Conservation (phyloP, 192 early-diverging fungal genomes). For the Coemansia sp. region DNA sequence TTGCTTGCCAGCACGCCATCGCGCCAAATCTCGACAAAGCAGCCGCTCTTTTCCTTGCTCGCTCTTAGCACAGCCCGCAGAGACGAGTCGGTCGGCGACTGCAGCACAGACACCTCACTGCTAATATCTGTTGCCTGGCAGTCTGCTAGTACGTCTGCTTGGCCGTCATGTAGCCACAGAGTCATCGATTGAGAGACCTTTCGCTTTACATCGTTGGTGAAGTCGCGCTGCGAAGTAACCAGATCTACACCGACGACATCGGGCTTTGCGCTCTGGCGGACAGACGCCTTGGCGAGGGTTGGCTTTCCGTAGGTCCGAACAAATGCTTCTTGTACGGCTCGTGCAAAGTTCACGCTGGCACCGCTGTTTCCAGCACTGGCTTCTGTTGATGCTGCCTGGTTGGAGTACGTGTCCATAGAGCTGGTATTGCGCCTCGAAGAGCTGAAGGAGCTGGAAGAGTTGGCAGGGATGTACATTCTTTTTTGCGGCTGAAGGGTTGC, state of each 20-base stretch:
- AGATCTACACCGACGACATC: slow-evolving; percentile 32
- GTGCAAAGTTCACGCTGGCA: slow-evolving; percentile 27
- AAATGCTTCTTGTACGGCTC: slow-evolving; percentile 22
- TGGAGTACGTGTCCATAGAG: neutral
- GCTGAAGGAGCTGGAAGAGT: neutral
- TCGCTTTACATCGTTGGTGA: slow-evolving; percentile 56
- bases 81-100: slow-evolving; percentile 36
- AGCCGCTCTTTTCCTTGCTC: slow-evolving; percentile 21
- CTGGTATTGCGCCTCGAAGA: neutral
- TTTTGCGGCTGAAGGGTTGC: neutral
- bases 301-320: slow-evolving; percentile 31
- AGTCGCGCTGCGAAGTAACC: slow-evolving; percentile 55
- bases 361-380: slow-evolving; percentile 21
- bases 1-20: slow-evolving; percentile 54
- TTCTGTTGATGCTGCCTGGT: neutral
- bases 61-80: slow-evolving; percentile 40
- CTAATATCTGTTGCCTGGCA: slow-evolving; percentile 36
- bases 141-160: slow-evolving; percentile 26
- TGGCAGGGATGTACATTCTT: neutral
- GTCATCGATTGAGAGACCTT: slow-evolving; percentile 43
- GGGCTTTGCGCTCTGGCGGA: slow-evolving; percentile 7
- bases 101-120: slow-evolving; percentile 29
- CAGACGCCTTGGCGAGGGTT: slow-evolving; percentile 13
- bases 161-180: slow-evolving; percentile 24
- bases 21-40: slow-evolving; percentile 65